Conservation (phyloP, 768 basidiomycete species). For the Kwoniella heveanensis region DNA sequence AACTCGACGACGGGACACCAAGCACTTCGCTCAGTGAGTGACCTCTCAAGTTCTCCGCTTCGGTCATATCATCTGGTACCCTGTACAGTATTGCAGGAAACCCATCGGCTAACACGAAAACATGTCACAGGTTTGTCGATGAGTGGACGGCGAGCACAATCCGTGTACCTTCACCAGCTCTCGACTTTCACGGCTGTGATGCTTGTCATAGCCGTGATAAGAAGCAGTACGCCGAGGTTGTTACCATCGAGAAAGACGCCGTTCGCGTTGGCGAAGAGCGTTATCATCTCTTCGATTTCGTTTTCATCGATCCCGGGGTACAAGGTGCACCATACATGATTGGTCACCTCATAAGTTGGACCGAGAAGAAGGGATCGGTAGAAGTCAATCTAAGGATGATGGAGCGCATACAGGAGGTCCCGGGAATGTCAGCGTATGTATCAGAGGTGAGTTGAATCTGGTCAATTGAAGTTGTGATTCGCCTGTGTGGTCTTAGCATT, state of each 20-base stretch:
- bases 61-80: no score
- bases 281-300: constrained; percentile 21
- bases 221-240: constrained; percentile 1
- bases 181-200: constrained; percentile 14
- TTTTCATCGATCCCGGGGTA: constrained; percentile 19
- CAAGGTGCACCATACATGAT: constrained; percentile 16
- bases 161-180: background rate
- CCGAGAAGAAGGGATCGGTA: background rate
- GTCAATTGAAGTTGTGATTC: no score
- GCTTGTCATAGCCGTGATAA: constrained; percentile 7
- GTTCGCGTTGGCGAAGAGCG: background rate
- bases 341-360: constrained; percentile 18
- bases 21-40: constrained; percentile 17
- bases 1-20: background rate
- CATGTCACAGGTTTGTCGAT: constrained; percentile 11
- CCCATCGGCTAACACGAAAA: no score
- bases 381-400: no score
- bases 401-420: background rate
- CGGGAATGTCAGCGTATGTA: no score
- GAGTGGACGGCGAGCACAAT: constrained; percentile 4
- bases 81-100: no score
- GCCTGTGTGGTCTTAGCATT: no score
- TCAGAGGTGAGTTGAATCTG: background rate
- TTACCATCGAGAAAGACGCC: background rate
- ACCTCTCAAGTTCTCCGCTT: no score